A percentile compares a stretch with the other conserved stretches of the same genome.
These are phyloP conservation scores for Blastosporella zonata DNA, from an alignment of 1,284 basidiomycete genomes.

Conservation along the genomic window DNA sequence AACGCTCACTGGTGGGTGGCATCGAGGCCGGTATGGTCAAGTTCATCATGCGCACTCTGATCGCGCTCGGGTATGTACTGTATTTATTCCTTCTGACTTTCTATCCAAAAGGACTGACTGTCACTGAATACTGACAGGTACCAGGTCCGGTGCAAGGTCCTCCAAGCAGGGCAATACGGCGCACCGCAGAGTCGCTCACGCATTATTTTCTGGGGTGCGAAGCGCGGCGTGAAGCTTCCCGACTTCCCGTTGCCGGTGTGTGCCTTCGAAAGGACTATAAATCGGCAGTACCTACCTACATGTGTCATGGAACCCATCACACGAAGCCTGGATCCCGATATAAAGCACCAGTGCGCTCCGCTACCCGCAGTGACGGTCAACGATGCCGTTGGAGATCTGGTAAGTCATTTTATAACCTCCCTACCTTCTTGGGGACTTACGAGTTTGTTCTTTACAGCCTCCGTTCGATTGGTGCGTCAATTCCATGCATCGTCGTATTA, in stretches of 20 bases:
- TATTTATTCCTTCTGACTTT: neutral
- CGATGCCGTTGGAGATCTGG: constrained; percentile 66
- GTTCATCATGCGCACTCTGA: constrained; percentile 54
- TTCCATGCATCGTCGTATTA: neutral
- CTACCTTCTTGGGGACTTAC: neutral
- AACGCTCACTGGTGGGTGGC: constrained; percentile 29
- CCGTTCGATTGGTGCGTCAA: constrained; percentile 56
- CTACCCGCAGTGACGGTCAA: constrained; percentile 51
- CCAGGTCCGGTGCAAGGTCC: constrained; percentile 59
- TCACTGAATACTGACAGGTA: too few relatives aligned
- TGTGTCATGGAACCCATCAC: constrained; percentile 35
- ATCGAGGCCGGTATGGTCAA: constrained; percentile 62
- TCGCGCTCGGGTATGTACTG: constrained; percentile 53
- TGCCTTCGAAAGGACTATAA: constrained; percentile 32
- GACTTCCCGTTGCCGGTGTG: constrained; percentile 65
- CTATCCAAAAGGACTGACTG: neutral
- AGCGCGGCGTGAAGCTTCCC: constrained; percentile 52
- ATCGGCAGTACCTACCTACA: constrained; percentile 33
- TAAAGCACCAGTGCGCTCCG: constrained; percentile 52
- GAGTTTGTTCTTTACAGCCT: constrained; percentile 39
- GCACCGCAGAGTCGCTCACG: constrained; percentile 64
- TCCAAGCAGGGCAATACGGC: constrained; percentile 69
- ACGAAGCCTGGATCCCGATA: constrained; percentile 33
- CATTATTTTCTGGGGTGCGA: constrained; percentile 66
- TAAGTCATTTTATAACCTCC: constrained; percentile 29